Percentiles rank a stretch among this genome's conserved stretches.
phyloP scores from a whole-genome alignment of 1,284 basidiomycete species.

The Trametes sp. region DNA sequence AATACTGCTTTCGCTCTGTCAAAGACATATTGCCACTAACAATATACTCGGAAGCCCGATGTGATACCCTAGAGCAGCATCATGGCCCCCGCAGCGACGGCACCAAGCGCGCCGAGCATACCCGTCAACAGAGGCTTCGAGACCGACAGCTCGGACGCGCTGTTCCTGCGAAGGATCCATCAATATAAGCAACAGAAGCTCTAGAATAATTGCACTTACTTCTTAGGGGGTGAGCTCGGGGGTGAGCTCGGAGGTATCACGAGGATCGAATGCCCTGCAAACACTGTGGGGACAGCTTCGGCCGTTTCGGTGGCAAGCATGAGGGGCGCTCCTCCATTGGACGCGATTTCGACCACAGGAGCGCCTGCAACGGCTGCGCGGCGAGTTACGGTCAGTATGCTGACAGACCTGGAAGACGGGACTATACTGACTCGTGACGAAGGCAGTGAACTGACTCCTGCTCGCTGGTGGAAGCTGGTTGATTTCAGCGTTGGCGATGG shows the following conservation, averaged over 20 bases:
- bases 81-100: background rate
- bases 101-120: background rate
- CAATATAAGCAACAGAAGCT: background rate
- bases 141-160: background rate
- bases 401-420: background rate
- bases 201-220: background rate
- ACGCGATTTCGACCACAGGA: conserved; percentile 31
- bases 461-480: background rate
- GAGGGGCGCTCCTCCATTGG: conserved; percentile 29
- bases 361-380: conserved; percentile 20
- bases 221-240: too few relatives aligned
- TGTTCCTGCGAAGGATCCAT: conserved; percentile 2
- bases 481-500: background rate
- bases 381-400: background rate
- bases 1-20: too few relatives aligned
- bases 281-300: background rate
- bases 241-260: background rate
- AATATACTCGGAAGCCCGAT: too few relatives aligned
- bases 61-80: background rate
- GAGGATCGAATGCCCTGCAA: background rate
- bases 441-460: background rate
- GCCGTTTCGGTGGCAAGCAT: conserved; percentile 22
- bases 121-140: conserved; percentile 7
- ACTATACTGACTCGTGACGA: background rate
- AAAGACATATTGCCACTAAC: too few relatives aligned